Conservation (phyloP, 2,329 filamentous ascomycete genomes). For the Setomelanomma holmii region DNA sequence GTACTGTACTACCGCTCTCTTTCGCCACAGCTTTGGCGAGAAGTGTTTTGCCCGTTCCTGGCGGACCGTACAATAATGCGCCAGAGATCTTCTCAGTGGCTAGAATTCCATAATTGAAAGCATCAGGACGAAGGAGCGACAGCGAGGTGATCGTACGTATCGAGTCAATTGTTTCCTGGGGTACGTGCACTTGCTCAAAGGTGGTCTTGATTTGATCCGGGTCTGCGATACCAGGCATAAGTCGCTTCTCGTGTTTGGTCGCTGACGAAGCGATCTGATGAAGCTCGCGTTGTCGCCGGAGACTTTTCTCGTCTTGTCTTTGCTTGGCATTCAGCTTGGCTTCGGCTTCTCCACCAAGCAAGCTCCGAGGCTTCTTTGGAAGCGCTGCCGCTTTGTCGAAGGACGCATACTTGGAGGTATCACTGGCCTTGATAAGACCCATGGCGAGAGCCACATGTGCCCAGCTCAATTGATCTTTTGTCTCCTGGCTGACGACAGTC, state of each 20-base stretch:
- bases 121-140: conserved; percentile 85
- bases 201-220: conserved; percentile 83
- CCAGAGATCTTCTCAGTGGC: conserved; percentile 91
- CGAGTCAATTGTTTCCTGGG: conserved; percentile 81
- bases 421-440: conserved; percentile 54
- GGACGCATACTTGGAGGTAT: conserved; percentile 55
- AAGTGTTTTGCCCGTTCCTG: conserved; percentile 71
- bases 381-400: conserved; percentile 20
- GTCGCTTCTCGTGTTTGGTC: conserved; percentile 80
- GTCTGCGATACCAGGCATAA: conserved; percentile 83
- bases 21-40: conserved; percentile 71
- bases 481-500: conserved; percentile 1
- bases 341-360: conserved; percentile 7
- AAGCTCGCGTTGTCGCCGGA: conserved; percentile 62
- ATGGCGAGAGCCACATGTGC: conserved; percentile 53
- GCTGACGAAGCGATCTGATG: conserved; percentile 32
- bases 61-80: conserved; percentile 85
- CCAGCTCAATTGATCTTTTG: conserved; percentile 41
- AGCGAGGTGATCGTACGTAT: conserved; percentile 88
- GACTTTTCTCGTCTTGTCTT: conserved; percentile 15
- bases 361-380: conserved; percentile 11
- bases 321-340: conserved; percentile 15
- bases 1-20: conserved; percentile 70
- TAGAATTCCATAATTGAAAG: conserved; percentile 94
- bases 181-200: conserved; percentile 85